These are phyloP conservation scores for Aureobasidium melanogenum DNA, from an alignment of 2,329 filamentous ascomycete species.

Conservation along the genomic window DNA sequence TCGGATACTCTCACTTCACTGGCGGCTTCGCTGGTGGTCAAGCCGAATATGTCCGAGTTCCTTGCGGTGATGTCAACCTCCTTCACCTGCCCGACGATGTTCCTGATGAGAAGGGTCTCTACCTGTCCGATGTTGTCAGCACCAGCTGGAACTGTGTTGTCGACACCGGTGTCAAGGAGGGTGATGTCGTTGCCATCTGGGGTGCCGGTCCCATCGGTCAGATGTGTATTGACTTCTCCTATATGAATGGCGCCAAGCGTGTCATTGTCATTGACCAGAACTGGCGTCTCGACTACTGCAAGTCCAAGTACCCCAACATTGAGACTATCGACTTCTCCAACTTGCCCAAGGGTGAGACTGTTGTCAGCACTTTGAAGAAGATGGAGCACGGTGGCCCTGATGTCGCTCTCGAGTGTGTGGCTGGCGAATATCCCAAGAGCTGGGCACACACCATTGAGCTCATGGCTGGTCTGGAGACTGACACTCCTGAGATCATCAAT, in stretches of 20 bases:
- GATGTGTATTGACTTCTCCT: slow-evolving; percentile 59
- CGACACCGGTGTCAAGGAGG: slow-evolving; percentile 70
- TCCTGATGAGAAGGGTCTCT: slow-evolving; percentile 77
- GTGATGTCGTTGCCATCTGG: slow-evolving; percentile 74
- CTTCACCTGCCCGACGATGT: slow-evolving; percentile 69
- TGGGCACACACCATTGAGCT: slow-evolving; percentile 54
- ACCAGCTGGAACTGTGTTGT: slow-evolving; percentile 78
- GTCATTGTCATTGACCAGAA: slow-evolving; percentile 74
- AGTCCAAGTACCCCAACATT: slow-evolving; percentile 55
- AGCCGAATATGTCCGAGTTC: slow-evolving; percentile 77
- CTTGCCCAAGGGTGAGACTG: slow-evolving; percentile 47
- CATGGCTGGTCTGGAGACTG: slow-evolving; percentile 64
- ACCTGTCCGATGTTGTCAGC: slow-evolving; percentile 68
- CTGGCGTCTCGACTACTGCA: slow-evolving; percentile 60
- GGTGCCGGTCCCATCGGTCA: slow-evolving; percentile 82
- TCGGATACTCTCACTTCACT: slow-evolving; percentile 59
- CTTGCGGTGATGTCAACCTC: slow-evolving; percentile 71
- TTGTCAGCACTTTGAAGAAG: slow-evolving; percentile 65
- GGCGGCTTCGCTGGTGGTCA: slow-evolving; percentile 84
- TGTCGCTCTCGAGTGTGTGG: slow-evolving; percentile 59
- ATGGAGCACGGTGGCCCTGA: slow-evolving; percentile 67
- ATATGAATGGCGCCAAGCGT: slow-evolving; percentile 62
- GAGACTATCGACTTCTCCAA: slow-evolving; percentile 62
- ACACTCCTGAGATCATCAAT: slow-evolving; percentile 72
- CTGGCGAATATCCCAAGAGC: slow-evolving; percentile 54